These are phyloP conservation scores for Ramicandelaber brevisporus DNA, from an alignment of 192 early-diverging fungal species.

Conservation along the genomic window DNA sequence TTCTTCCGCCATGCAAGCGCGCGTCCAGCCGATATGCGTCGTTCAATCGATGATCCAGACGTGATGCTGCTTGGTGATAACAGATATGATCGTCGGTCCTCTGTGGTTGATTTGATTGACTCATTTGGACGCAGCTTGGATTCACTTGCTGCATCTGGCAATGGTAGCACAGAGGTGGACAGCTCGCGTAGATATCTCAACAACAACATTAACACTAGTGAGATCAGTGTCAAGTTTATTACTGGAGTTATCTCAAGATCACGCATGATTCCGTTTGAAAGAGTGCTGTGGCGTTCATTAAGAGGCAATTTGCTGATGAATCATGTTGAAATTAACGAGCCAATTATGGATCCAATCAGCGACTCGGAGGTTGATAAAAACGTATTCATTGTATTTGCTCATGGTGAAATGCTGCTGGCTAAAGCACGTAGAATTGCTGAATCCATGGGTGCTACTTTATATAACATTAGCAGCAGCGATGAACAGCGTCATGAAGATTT, in stretches of 20 bases:
- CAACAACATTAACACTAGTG: too few relatives aligned
- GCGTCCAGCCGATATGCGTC: constrained; percentile 12
- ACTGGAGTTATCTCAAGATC: constrained; percentile 78
- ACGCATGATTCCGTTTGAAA: constrained; percentile 72
- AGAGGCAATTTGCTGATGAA: constrained; percentile 95
- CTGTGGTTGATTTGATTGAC: too few relatives aligned
- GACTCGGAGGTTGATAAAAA: constrained; percentile 83
- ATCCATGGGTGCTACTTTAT: constrained; percentile 82
- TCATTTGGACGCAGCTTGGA: too few relatives aligned
- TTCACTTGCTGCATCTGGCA: too few relatives aligned
- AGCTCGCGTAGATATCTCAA: too few relatives aligned
- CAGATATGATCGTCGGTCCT: too few relatives aligned
- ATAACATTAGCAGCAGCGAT: constrained; percentile 53
- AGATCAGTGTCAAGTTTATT: constrained; percentile 54
- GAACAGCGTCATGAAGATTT: constrained; percentile 71
- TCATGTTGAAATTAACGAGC: constrained; percentile 84
- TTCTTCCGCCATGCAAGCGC: constrained; percentile 50
- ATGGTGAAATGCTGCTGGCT: constrained; percentile 67
- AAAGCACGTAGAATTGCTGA: constrained; percentile 89
- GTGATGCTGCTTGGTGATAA: constrained; percentile 1
- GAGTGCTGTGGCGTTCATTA: constrained; percentile 88
- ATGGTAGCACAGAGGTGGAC: too few relatives aligned
- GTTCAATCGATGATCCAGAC: constrained; percentile 19
- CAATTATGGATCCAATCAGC: constrained; percentile 67
- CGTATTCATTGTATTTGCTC: constrained; percentile 96